Evolutionary conservation across 352 stramenopile genomes (phyloP).

Genomic region (Aphanomyces euteiches): DNA sequence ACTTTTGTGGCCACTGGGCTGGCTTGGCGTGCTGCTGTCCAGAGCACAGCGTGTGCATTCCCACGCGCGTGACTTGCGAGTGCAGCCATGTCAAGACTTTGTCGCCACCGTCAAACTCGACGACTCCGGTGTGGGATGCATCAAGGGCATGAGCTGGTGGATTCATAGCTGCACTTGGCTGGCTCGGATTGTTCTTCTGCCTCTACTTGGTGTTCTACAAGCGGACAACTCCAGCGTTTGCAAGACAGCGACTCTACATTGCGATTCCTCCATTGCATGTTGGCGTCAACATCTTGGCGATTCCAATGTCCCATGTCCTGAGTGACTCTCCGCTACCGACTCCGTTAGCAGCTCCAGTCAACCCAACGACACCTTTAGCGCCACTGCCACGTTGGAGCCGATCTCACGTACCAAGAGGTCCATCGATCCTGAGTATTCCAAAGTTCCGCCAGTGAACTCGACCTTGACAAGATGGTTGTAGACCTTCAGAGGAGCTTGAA

Average conservation of each 20-base stretch:
- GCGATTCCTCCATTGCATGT: conserved; percentile 6
- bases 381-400: conserved; percentile 13
- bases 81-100: not conserved
- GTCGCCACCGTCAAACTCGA: not conserved
- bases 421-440: not conserved
- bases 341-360: not conserved
- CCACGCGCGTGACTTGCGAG: conserved; percentile 2
- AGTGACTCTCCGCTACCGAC: not conserved
- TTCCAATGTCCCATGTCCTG: not conserved
- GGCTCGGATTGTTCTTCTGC: conserved; percentile 3
- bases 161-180: conserved; percentile 2
- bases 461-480: too few relatives aligned
- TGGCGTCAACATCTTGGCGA: not conserved
- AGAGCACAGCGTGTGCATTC: not conserved
- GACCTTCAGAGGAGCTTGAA: too few relatives aligned
- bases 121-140: not conserved
- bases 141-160: not conserved
- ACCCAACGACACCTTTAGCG: not conserved
- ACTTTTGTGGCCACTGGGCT: conserved; percentile 9
- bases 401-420: not conserved
- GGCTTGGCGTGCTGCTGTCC: conserved; percentile 6
- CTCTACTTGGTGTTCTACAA: not conserved
- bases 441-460: not conserved
- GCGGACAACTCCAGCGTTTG: not conserved
- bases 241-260: not conserved